Percentiles rank a stretch among this genome's conserved stretches.
These are phyloP conservation scores for Naganishia albida DNA, from an alignment of 1,284 basidiomycete species.

Conservation along the genomic window DNA sequence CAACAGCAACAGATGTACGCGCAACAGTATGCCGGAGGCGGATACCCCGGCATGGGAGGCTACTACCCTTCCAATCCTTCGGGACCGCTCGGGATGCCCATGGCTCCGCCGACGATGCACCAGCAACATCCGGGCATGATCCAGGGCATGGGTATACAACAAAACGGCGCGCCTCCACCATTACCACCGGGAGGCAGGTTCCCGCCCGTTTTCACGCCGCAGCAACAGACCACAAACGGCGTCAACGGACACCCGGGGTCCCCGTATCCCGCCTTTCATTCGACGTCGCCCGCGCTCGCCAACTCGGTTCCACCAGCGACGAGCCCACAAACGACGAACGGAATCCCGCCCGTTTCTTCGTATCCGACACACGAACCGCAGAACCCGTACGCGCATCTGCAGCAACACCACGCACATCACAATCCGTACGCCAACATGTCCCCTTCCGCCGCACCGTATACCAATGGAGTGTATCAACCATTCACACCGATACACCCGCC, in stretches of 20 bases:
- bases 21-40: constrained; percentile 10
- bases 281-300: constrained; percentile 3
- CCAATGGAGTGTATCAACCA: constrained; percentile 16
- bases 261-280: constrained; percentile 14
- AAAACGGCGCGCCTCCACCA: neutral
- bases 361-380: constrained; percentile 4
- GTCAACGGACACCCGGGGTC: neutral
- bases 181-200: neutral
- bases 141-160: neutral
- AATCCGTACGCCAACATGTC: constrained; percentile 16
- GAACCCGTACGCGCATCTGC: constrained; percentile 25
- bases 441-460: neutral
- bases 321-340: neutral
- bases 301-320: neutral
- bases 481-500: constrained; percentile 15
- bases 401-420: constrained; percentile 19
- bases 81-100: neutral
- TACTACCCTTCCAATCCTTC: neutral
- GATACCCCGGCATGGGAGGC: neutral
- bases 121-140: neutral
- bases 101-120: neutral
- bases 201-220: constrained; percentile 4
- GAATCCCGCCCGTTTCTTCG: constrained; percentile 5
- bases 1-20: constrained; percentile 7
- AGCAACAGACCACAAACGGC: neutral